Conservation (phyloP, 2,329 filamentous ascomycete genomes). For the Venturia pyrina region DNA sequence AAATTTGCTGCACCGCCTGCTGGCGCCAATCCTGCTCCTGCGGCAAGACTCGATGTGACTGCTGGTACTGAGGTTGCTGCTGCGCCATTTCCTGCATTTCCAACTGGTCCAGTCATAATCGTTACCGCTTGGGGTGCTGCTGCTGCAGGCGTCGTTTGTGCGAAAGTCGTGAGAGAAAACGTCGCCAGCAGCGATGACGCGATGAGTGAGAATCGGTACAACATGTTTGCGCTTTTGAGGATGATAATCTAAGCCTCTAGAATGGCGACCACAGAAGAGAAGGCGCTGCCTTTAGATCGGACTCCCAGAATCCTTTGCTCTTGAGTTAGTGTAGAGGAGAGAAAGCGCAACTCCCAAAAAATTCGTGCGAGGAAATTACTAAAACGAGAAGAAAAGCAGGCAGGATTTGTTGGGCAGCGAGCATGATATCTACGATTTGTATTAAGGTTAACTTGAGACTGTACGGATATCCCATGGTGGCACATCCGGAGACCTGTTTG, state of each 20-base stretch:
- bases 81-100: neutral
- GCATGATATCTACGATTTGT: constrained; percentile 3
- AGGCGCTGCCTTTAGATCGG: neutral
- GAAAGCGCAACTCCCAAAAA: too few relatives aligned
- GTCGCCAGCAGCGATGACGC: neutral
- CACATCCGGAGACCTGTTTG: neutral
- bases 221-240: neutral
- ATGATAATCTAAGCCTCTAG: neutral
- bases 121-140: neutral
- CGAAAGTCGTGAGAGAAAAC: neutral
- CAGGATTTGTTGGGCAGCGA: neutral
- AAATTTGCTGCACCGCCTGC: neutral
- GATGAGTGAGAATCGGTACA: constrained; percentile 1
- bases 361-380: neutral
- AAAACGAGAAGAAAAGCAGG: neutral
- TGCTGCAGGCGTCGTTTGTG: neutral
- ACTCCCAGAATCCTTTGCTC: neutral
- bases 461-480: neutral
- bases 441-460: neutral
- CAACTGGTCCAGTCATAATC: constrained; percentile 3
- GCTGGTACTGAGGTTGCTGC: neutral
- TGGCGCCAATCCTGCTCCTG: neutral
- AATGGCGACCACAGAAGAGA: neutral
- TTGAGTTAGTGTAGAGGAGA: neutral
- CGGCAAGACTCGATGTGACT: neutral